Evolutionary conservation across 176 grass and related monocot genomes (phyloP), one percentile per base, ranked within the genome.

Genomic region (Zea luxurians): DNA sequence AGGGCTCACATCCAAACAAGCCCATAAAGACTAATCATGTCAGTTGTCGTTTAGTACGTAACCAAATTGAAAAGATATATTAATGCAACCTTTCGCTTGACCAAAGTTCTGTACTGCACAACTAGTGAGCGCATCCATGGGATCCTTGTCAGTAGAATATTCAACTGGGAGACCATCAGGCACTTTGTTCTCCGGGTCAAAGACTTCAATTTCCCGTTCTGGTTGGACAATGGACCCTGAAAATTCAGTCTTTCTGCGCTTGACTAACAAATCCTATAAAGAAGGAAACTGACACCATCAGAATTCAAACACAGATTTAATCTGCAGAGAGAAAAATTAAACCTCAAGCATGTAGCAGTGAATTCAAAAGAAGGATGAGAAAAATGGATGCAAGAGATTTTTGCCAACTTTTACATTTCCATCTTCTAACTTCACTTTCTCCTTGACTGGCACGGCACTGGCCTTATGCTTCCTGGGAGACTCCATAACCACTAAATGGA

Each of bases 181-280:
- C 17, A 11, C 64, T 57, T 48, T 75, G 4, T 20, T 37, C 13
- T 84, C 81, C 15, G 10, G 36, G 13, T 20, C 64, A 64, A 43
- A 11, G 18, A 47, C 46, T 80, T 80, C 48, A 49, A 48, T n/a
- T 55, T 40, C 68, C 38, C 12, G 47, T 48, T 42, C 47, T 11
- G 10, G 55, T 68, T 60, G 82, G n/a, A 57, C 58, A 76, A 48
- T 42, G 57, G 46, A 42, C 4, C 15, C 71, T 57, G 48, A 37
- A 76, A 20, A 7, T 64, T 84, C 80, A 62, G 27, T 37, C 64
- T 66, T 84, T 64, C 83, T 88, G 65, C 57, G 10, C 47, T 41
- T 71, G 54, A 12, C 53, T 70, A 48, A 8, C 13, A 76, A 17
- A 42, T 41, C 71, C 82, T 84, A 64, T 64, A 71, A 76, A 66